Conservation (phyloP, 805 yeast species). For the Yarrowia divulgata region DNA sequence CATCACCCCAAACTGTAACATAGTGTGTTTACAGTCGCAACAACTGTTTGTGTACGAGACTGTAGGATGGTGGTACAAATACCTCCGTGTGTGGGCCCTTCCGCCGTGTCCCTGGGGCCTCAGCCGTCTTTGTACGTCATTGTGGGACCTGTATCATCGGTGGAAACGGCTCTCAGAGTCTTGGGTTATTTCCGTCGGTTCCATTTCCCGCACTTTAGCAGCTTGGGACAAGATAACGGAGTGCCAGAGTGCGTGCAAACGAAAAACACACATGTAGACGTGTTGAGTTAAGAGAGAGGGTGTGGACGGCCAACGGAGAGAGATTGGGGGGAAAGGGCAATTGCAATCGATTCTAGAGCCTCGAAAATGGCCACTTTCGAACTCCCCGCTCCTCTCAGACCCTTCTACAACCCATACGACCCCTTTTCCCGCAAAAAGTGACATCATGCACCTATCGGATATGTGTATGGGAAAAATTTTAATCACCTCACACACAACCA, state of each 20-base stretch:
- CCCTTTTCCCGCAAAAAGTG: slow-evolving; percentile 24
- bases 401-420: background rate
- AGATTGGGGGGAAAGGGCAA: background rate
- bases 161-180: background rate
- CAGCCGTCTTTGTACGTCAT: background rate
- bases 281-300: background rate
- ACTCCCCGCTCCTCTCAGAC: background rate
- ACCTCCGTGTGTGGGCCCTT: background rate
- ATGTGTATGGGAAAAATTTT: slow-evolving; percentile 23
- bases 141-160: background rate
- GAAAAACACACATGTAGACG: background rate
- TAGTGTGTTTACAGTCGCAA: slow-evolving; percentile 8
- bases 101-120: background rate
- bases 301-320: background rate
- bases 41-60: background rate
- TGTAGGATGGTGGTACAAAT: background rate
- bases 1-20: slow-evolving; percentile 19
- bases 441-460: slow-evolving; percentile 27
- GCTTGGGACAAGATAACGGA: slow-evolving; percentile 20
- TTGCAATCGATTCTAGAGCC: background rate
- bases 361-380: background rate
- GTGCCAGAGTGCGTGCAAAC: slow-evolving; percentile 1
- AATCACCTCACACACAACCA: slow-evolving; percentile 16
- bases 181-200: slow-evolving; percentile 15
- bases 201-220: slow-evolving; percentile 22